phyloP scores from a whole-genome alignment of 192 early-diverging fungal genomes.

The Rhizophlyctis rosea region DNA sequence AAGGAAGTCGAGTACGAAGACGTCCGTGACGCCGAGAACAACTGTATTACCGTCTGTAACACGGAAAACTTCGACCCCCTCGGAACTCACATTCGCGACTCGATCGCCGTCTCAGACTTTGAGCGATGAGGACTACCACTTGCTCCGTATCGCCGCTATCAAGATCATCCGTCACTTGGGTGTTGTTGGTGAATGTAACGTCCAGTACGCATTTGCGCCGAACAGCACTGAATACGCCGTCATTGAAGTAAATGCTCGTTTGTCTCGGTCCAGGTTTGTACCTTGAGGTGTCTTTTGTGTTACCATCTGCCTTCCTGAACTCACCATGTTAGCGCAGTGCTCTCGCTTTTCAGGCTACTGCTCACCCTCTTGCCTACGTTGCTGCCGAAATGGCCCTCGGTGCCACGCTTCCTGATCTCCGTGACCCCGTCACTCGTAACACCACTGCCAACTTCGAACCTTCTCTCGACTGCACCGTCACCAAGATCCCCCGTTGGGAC shows the following conservation, averaged over 20 bases:
- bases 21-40: conserved; percentile 92
- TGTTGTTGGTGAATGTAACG: conserved; percentile 97
- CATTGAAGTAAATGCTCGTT: conserved; percentile 97
- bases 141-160: conserved; percentile 92
- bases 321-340: conserved; percentile 45
- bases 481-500: conserved; percentile 98
- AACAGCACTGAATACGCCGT: conserved; percentile 82
- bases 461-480: conserved; percentile 89
- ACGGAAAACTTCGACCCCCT: conserved; percentile 99
- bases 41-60: conserved; percentile 99
- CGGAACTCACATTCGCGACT: conserved; percentile 96
- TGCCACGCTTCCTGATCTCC: conserved; percentile 77
- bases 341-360: conserved; percentile 95
- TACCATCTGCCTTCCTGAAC: conserved; percentile 2
- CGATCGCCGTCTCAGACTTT: conserved; percentile 97
- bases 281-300: conserved; percentile 9
- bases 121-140: conserved; percentile 91
- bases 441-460: conserved; percentile 98
- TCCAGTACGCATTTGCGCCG: conserved; percentile 96
- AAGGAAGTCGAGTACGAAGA: conserved; percentile 99
- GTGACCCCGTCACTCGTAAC: conserved; percentile 86
- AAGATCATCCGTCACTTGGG: conserved; percentile 95
- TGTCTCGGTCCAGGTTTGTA: conserved; percentile 64
- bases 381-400: conserved; percentile 97
- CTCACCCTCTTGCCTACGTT: conserved; percentile 95